Percentiles rank a stretch among this genome's conserved stretches.
Conservation (phyloP, 441 rosid genomes). For the Melastoma candidum region DNA sequence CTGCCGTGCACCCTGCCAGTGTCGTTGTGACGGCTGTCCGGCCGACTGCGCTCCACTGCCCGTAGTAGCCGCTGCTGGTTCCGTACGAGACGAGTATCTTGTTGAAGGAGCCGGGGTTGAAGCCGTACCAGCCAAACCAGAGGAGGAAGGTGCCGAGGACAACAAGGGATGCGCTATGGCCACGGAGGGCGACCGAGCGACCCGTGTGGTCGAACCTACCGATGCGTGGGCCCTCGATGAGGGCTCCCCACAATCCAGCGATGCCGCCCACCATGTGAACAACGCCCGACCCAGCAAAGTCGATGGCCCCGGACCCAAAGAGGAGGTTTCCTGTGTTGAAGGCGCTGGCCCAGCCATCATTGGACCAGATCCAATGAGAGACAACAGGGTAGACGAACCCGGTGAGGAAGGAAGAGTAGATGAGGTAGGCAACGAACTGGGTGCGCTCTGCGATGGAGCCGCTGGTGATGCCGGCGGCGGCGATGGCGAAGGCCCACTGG, state of each 20-base stretch:
- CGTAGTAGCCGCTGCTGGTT: conserved; percentile 31
- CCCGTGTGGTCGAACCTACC: conserved; percentile 58
- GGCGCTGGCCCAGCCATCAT: conserved; percentile 64
- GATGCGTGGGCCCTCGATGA: conserved; percentile 77
- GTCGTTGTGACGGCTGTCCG: conserved; percentile 86
- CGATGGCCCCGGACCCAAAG: conserved; percentile 47
- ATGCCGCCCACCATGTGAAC: conserved; percentile 73
- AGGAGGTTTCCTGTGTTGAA: conserved; percentile 20
- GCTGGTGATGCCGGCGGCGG: conserved; percentile 72
- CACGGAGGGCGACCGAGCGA: conserved; percentile 41
- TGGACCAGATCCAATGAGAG: conserved; percentile 70
- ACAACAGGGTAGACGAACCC: conserved; percentile 71
- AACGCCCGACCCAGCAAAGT: conserved; percentile 70
- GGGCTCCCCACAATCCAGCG: conserved; percentile 62
- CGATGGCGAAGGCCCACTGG: conserved; percentile 77
- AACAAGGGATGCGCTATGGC: conserved; percentile 73
- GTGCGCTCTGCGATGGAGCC: conserved; percentile 70
- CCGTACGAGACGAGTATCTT: conserved; percentile 37
- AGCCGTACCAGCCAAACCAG: conserved; percentile 94
- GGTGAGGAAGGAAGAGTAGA: conserved; percentile 54
- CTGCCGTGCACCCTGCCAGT: conserved; percentile 69
- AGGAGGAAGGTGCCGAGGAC: conserved; percentile 82
- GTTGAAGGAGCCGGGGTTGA: conserved; percentile 70
- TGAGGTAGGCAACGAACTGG: conserved; percentile 57
- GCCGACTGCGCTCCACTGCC: conserved; percentile 80